These are phyloP conservation scores for Lepidium campestre DNA, from an alignment of 441 rosid species.

Conservation along the genomic window DNA sequence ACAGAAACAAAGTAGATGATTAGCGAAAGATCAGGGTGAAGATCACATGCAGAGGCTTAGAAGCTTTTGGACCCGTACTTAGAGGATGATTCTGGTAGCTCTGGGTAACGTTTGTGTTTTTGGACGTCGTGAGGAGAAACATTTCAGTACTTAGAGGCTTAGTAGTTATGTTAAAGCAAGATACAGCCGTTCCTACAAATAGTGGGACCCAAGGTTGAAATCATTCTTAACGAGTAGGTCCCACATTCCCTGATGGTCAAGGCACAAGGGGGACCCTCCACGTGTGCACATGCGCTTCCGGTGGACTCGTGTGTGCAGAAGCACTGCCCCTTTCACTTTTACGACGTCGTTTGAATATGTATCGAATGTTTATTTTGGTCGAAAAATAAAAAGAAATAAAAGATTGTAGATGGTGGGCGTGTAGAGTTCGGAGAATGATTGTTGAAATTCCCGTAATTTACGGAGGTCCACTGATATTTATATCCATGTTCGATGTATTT, in stretches of 20 bases:
- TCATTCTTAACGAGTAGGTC: neutral
- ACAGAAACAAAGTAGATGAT: too few species aligned
- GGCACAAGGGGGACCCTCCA: slow-evolving; percentile 19
- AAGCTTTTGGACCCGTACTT: too few species aligned
- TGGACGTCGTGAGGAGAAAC: too few species aligned
- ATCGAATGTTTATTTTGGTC: neutral
- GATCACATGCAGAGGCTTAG: too few species aligned
- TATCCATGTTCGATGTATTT: slow-evolving; percentile 26
- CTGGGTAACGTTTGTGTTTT: too few species aligned
- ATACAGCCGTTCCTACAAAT: neutral
- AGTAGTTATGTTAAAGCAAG: too few species aligned
- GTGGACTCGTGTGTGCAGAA: slow-evolving; percentile 28
- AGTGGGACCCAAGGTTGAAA: neutral
- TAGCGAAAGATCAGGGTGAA: too few species aligned
- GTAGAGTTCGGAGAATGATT: slow-evolving; percentile 26
- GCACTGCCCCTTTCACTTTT: neutral
- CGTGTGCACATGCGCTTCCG: slow-evolving; percentile 18
- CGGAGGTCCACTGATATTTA: slow-evolving; percentile 20
- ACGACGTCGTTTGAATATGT: neutral
- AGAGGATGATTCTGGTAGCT: too few species aligned
- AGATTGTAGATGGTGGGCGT: slow-evolving; percentile 19
- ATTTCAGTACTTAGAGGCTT: too few species aligned
- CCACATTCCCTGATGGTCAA: neutral
- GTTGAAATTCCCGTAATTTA: slow-evolving; percentile 23
- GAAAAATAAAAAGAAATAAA: neutral